Evolutionary conservation across 2,329 filamentous ascomycete species (phyloP).

Genomic region (Aureobasidium leucospermi): DNA sequence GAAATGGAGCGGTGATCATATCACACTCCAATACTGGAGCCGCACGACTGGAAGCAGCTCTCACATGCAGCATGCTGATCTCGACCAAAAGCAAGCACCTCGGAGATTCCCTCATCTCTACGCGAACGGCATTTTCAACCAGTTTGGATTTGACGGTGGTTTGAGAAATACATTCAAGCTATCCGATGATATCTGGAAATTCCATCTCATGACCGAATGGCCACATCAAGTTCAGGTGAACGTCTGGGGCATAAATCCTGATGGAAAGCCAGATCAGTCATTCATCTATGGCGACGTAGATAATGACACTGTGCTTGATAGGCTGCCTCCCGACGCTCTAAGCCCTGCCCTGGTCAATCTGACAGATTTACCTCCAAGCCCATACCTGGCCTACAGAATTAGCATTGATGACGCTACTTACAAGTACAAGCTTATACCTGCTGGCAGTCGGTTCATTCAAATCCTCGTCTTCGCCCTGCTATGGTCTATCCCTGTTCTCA

Average conservation of each 20-base stretch:
- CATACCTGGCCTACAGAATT: constrained; percentile 50
- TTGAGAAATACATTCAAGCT: constrained; percentile 47
- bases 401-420: constrained; percentile 48
- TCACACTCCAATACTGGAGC: constrained; percentile 58
- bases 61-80: constrained; percentile 54
- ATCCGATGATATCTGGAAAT: constrained; percentile 47
- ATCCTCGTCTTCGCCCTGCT: constrained; percentile 49
- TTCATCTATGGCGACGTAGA: constrained; percentile 56
- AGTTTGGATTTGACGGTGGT: constrained; percentile 57
- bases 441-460: constrained; percentile 48
- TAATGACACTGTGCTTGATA: constrained; percentile 53
- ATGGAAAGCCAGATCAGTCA: constrained; percentile 54
- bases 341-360: constrained; percentile 52
- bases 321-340: constrained; percentile 53
- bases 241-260: constrained; percentile 59
- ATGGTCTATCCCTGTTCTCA: constrained; percentile 45
- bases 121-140: constrained; percentile 55
- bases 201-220: constrained; percentile 57
- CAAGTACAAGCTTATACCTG: constrained; percentile 45
- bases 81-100: constrained; percentile 29
- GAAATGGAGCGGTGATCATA: constrained; percentile 54
- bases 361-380: constrained; percentile 46
- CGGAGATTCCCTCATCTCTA: constrained; percentile 56
- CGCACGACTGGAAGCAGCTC: constrained; percentile 51
- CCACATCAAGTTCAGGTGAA: constrained; percentile 56